Percentiles rank a stretch among this genome's conserved stretches.
Conservation (phyloP, 2,329 filamentous ascomycete species). For the Diaporthe ampelina region DNA sequence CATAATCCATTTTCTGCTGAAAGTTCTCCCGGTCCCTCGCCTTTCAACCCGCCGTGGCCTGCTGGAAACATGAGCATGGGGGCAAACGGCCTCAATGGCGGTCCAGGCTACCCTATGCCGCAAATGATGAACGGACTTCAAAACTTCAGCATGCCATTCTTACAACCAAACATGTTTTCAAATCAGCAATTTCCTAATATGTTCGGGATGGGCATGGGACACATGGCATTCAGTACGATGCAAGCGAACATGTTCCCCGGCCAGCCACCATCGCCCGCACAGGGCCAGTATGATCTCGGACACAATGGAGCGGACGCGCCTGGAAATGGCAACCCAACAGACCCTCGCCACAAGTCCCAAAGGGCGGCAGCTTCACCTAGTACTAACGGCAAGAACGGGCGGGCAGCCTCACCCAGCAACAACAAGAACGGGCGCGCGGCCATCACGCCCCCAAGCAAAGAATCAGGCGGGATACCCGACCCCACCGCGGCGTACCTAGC, state of each 20-base stretch:
- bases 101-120: background rate
- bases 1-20: background rate
- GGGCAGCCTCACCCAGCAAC: conserved; percentile 4
- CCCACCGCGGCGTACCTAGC: conserved; percentile 73
- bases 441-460: conserved; percentile 52
- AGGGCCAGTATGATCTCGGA: conserved; percentile 7
- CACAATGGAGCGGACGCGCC: background rate
- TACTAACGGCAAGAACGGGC: background rate
- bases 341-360: background rate
- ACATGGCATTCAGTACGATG: conserved; percentile 33
- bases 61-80: background rate
- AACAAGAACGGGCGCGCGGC: conserved; percentile 41
- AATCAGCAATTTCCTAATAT: background rate
- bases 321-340: background rate
- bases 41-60: conserved; percentile 7
- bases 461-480: conserved; percentile 71
- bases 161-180: background rate
- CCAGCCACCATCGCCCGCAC: conserved; percentile 6
- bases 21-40: background rate
- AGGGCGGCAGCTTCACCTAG: background rate
- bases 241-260: conserved; percentile 25
- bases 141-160: conserved; percentile 9
- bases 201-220: background rate
- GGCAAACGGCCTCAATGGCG: background rate
- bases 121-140: conserved; percentile 34